These are phyloP conservation scores for Boletus semigastroideus DNA, from an alignment of 1,284 basidiomycete species.

Conservation along the genomic window DNA sequence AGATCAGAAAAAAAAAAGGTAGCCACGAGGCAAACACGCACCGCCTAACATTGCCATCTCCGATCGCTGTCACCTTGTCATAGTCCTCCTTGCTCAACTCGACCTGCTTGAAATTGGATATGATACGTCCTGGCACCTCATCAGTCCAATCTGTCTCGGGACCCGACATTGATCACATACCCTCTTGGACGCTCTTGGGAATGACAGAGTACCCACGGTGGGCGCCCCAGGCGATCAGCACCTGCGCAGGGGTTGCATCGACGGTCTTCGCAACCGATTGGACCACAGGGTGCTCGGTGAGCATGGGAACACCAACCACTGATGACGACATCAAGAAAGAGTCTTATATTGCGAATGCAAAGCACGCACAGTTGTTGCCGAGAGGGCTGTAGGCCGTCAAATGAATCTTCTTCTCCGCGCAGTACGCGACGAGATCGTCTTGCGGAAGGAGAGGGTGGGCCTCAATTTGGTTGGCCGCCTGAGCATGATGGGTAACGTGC, in stretches of 20 bases:
- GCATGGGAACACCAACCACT: conserved; percentile 57
- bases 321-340: not conserved
- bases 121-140: conserved; percentile 44
- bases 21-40: conserved; percentile 16
- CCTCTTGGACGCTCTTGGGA: conserved; percentile 67
- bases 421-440: conserved; percentile 66
- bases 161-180: conserved; percentile 15
- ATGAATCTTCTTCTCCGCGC: conserved; percentile 72
- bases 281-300: conserved; percentile 65
- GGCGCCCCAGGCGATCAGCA: conserved; percentile 71
- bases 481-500: not conserved
- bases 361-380: conserved; percentile 67
- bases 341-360: not conserved
- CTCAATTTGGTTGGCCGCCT: conserved; percentile 81
- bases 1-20: not conserved
- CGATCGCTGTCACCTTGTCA: conserved; percentile 54
- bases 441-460: conserved; percentile 79
- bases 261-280: conserved; percentile 58
- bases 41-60: conserved; percentile 52
- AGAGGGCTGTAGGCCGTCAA: conserved; percentile 86
- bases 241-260: conserved; percentile 61
- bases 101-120: conserved; percentile 72
- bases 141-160: not conserved
- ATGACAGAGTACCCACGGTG: conserved; percentile 68
- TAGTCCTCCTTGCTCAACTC: conserved; percentile 63